Percentiles rank a stretch among this genome's conserved stretches.
Conservation (phyloP, 768 basidiomycete genomes). For the Xerocomellus amylosporus region DNA sequence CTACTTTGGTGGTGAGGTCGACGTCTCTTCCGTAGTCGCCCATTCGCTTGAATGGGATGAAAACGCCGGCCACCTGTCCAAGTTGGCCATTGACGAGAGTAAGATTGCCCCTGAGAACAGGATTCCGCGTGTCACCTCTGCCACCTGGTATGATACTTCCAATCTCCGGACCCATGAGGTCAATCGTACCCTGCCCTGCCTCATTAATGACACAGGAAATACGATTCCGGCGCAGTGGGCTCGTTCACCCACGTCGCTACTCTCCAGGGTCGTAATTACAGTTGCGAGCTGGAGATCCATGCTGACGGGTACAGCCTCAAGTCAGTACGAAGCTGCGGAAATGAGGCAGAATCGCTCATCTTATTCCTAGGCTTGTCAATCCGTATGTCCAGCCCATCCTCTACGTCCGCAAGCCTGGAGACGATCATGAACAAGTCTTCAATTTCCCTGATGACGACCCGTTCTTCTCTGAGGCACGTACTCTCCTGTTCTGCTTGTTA, state of each 20-base stretch:
- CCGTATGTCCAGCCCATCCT: slow-evolving; percentile 92
- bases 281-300: slow-evolving; percentile 91
- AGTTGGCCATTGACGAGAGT: slow-evolving; percentile 79
- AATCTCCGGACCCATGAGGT: slow-evolving; percentile 20
- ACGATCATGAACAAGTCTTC: slow-evolving; percentile 68
- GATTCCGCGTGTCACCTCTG: slow-evolving; percentile 90
- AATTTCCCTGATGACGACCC: slow-evolving; percentile 83
- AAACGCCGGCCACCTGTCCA: slow-evolving; percentile 78
- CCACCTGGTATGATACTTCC: slow-evolving; percentile 65
- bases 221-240: slow-evolving; percentile 91
- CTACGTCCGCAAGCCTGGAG: slow-evolving; percentile 80
- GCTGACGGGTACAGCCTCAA: slow-evolving; percentile 90
- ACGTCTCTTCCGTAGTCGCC: slow-evolving; percentile 74
- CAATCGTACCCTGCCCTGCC: slow-evolving; percentile 10
- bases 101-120: slow-evolving; percentile 84
- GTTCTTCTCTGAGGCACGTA: slow-evolving; percentile 81
- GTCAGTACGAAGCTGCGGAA: slow-evolving; percentile 37
- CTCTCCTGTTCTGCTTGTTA: neutral
- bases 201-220: slow-evolving; percentile 64
- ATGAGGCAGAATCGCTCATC: slow-evolving; percentile 6
- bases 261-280: slow-evolving; percentile 90
- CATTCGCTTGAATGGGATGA: slow-evolving; percentile 94
- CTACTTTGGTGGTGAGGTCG: slow-evolving; percentile 96
- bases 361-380: slow-evolving; percentile 66
- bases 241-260: slow-evolving; percentile 87